These are phyloP conservation scores for Aspergillus sclerotioniger DNA, from an alignment of 495 filamentous ascomycete genomes.

Conservation along the genomic window DNA sequence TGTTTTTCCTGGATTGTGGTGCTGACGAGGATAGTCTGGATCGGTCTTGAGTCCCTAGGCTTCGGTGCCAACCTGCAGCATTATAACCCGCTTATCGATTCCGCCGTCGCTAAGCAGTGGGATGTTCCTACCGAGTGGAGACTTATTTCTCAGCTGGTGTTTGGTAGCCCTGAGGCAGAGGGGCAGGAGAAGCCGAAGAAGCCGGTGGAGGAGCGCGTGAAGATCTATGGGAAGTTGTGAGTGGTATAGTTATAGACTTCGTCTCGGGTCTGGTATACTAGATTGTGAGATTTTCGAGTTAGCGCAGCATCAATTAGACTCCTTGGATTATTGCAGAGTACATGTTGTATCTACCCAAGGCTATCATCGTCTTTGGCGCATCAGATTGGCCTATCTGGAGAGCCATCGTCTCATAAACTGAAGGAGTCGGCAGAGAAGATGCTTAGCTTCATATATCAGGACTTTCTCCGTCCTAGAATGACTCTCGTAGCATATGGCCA, in stretches of 20 bases:
- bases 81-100: constrained; percentile 53
- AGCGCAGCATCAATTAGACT: background rate
- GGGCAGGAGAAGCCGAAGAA: constrained; percentile 37
- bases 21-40: constrained; percentile 41
- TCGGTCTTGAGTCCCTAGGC: constrained; percentile 49
- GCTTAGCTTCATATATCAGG: too few relatives aligned
- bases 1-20: background rate
- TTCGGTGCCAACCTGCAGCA: constrained; percentile 57
- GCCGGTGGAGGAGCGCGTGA: constrained; percentile 40
- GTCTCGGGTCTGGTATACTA: background rate
- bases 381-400: background rate
- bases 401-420: background rate
- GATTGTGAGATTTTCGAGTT: background rate
- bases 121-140: constrained; percentile 47
- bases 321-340: background rate
- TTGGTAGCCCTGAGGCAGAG: constrained; percentile 42
- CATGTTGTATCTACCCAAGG: background rate
- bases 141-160: constrained; percentile 51
- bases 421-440: background rate
- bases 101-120: constrained; percentile 41
- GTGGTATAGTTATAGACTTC: background rate
- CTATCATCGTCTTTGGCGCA: constrained; percentile 2
- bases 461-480: background rate
- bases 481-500: background rate
- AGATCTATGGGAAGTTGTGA: constrained; percentile 31